phyloP scores from a whole-genome alignment of 768 basidiomycete species.

The Termitomyces titanicus region DNA sequence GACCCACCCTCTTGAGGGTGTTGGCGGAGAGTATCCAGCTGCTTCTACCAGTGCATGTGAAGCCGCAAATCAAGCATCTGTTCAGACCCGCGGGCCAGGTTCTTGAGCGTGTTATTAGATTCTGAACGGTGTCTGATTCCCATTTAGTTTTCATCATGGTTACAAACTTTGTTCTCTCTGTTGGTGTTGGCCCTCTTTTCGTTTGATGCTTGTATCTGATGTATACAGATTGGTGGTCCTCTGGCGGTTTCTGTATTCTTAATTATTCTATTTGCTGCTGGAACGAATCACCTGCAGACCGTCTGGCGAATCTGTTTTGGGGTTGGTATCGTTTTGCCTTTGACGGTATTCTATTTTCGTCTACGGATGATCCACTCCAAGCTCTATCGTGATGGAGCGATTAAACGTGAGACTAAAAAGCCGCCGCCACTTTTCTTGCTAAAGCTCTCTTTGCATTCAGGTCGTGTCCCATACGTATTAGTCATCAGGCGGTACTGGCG shows the following conservation, averaged over 20 bases:
- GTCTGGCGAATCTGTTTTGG: slow-evolving; percentile 71
- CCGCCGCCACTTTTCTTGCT: not conserved
- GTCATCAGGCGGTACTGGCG: slow-evolving; percentile 65
- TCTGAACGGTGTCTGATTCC: no score
- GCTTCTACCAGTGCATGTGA: slow-evolving; percentile 68
- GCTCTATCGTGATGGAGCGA: slow-evolving; percentile 61
- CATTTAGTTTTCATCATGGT: slow-evolving; percentile 66
- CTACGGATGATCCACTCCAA: slow-evolving; percentile 67
- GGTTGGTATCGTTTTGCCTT: slow-evolving; percentile 56
- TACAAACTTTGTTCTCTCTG: slow-evolving; percentile 66
- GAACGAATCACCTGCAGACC: slow-evolving; percentile 54
- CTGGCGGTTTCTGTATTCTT: slow-evolving; percentile 65
- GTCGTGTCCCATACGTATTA: slow-evolving; percentile 56
- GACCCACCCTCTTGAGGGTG: slow-evolving; percentile 42
- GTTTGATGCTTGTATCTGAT: not conserved
- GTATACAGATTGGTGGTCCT: slow-evolving; percentile 56
- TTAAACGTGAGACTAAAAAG: slow-evolving; percentile 43
- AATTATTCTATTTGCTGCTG: slow-evolving; percentile 64
- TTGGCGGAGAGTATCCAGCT: slow-evolving; percentile 77
- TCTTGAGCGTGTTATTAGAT: no score
- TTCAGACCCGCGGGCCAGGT: slow-evolving; percentile 59
- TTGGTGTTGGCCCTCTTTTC: slow-evolving; percentile 25
- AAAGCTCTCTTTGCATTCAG: no score
- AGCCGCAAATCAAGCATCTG: slow-evolving; percentile 68
- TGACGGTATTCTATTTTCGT: slow-evolving; percentile 71